A percentile compares a stretch with the other conserved stretches of the same genome.
Conservation (phyloP, 495 filamentous ascomycete species). For the Hypoxylon intermedium region DNA sequence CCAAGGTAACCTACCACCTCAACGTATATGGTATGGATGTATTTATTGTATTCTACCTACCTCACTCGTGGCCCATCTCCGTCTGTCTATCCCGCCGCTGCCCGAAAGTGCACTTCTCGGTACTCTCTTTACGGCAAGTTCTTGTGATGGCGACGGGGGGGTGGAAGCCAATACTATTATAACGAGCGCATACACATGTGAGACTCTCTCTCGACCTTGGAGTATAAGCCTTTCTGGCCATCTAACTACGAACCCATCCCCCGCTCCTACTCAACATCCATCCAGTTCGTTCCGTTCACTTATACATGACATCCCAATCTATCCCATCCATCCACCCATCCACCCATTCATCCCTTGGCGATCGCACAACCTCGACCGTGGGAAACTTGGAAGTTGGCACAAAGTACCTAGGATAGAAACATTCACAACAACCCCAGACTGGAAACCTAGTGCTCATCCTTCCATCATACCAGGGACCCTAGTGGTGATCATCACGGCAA, state of each 20-base stretch:
- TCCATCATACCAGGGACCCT: slow-evolving; percentile 9
- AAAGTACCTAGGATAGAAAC: background rate
- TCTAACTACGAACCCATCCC: too few relatives aligned
- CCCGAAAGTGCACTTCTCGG: slow-evolving; percentile 18
- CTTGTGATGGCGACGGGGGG: slow-evolving; percentile 2
- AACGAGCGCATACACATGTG: too few relatives aligned
- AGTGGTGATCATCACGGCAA: slow-evolving; percentile 12
- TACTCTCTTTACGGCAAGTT: slow-evolving; percentile 17
- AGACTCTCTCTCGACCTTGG: too few relatives aligned
- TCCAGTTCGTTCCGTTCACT: too few relatives aligned
- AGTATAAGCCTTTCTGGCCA: too few relatives aligned
- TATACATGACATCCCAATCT: too few relatives aligned
- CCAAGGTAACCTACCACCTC: background rate
- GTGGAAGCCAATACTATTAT: background rate
- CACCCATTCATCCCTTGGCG: background rate
- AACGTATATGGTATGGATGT: too few relatives aligned
- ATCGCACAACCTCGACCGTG: slow-evolving; percentile 1
- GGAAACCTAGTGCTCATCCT: background rate
- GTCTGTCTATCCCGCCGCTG: too few relatives aligned
- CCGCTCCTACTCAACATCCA: too few relatives aligned
- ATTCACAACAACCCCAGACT: background rate
- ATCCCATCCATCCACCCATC: too few relatives aligned
- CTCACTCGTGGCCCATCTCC: slow-evolving; percentile 5
- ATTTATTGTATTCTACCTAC: background rate
- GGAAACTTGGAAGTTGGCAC: slow-evolving; percentile 9